Evolutionary conservation across 345 rosid genomes (phyloP), one percentile per base, ranked within the genome.

Genomic region (Clausena lansium): DNA sequence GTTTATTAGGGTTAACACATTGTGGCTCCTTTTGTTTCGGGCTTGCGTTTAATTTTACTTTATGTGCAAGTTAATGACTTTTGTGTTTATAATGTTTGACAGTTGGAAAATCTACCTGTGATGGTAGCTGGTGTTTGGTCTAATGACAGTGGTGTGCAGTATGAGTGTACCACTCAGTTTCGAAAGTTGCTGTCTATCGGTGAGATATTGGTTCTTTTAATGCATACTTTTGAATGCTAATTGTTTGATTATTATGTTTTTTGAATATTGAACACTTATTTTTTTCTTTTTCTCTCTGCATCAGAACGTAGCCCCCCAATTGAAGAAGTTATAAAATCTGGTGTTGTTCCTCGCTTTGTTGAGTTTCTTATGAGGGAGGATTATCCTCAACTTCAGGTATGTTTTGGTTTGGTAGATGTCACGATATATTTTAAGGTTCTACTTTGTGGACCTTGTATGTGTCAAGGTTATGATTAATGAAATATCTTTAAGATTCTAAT

Each of bases 231-330:
- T 32, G 33, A 20, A 22, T 54, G 59, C 60, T n/a, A 20, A 33
- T 66, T 74, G 15, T 50, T 10, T 57, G 15, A 9, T 35, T 73
- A 25, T 73, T 35, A n/a, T 65, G 9, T 20, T 71, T 13, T 30
- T 30, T 32, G 14, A 35, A 10, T 66, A 22, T 61, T 67, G 11
- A 22, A 24, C 8, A 24, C 8, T 39, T 19, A 59, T 7, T 60
- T 39, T 78, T 32, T 39, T 52, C 22, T 19, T 4, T 39, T 9
- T 50, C 0, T 68, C 24, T 70, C 5, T 32, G 19, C 79, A 25
- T 11, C 77, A 93, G 98, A 93, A 76, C 96, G 94, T 47, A 86
- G 92, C 82, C 98, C 98, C 20, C 96, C 98, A 15, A 93, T 93
- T 36, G 96, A 91, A 38, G 98, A 93, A 81, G 98, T 93, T 74